Conservation (phyloP, 495 filamentous ascomycete genomes). For the Lepidopterella palustris region DNA sequence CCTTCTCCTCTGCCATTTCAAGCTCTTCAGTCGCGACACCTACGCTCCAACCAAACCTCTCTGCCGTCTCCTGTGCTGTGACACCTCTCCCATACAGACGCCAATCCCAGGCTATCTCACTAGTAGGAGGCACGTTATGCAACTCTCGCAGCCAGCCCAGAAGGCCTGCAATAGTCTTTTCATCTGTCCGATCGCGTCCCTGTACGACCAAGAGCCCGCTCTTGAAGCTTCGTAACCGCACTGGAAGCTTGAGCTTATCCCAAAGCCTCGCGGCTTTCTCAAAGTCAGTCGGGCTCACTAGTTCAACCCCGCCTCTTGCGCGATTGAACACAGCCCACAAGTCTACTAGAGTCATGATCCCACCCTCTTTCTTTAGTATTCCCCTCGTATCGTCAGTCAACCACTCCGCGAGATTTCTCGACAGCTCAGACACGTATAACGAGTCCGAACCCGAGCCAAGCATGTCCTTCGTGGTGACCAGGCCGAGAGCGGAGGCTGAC, state of each 20-base stretch:
- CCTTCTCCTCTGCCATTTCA: conserved; percentile 65
- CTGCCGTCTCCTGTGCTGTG: conserved; percentile 82
- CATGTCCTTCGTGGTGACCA: conserved; percentile 94
- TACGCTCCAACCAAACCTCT: conserved; percentile 94
- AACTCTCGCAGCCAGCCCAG: conserved; percentile 71
- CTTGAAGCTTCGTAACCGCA: conserved; percentile 80
- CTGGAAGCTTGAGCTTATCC: conserved; percentile 80
- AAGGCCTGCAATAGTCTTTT: conserved; percentile 74
- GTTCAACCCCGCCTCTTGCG: conserved; percentile 87
- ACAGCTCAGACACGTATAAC: conserved; percentile 68
- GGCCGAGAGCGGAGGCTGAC: conserved; percentile 76
- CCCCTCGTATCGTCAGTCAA: conserved; percentile 83
- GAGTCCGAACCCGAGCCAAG: conserved; percentile 49
- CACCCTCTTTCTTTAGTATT: conserved; percentile 74
- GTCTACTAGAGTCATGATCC: conserved; percentile 91
- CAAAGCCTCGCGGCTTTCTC: conserved; percentile 81
- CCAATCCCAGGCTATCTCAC: conserved; percentile 68
- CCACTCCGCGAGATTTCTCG: conserved; percentile 87
- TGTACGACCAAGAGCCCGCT: conserved; percentile 91
- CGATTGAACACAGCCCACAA: conserved; percentile 97
- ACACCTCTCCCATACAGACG: conserved; percentile 69
- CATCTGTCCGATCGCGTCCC: conserved; percentile 79
- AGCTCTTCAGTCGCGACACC: conserved; percentile 95
- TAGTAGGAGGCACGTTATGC: conserved; percentile 56
- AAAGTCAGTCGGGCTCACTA: conserved; percentile 87